Base-by-base conservation (phyloP, 73 alveolate species). In the Paramecium octaurelia region DNA sequence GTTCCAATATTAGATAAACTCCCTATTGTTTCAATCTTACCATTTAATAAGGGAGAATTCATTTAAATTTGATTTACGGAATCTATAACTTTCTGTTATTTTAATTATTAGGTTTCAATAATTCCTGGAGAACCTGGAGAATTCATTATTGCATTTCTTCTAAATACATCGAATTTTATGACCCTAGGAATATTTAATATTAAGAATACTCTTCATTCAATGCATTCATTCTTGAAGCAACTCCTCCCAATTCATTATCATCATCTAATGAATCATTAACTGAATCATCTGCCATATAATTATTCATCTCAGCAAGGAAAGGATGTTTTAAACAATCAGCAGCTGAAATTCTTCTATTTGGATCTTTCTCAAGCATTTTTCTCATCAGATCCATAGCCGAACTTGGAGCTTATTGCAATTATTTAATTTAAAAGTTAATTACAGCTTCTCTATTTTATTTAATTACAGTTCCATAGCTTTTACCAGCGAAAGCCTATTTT, bases 351-450 rank as follows among this genome's bases (percentile, higher is more conserved):
- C 88, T 75, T 75, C 40, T 75, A 35, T 11, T 75, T n/a, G 88
- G 88, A 20, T 75, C 88, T 36, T 75, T 75, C n/a, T 75, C 88
- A n/a, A 75, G 60, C 88, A 75, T 75, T 75, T 2, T 29, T n/a
- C n/a, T 34, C 18, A 75, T 10, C 21, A 75, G n/a, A 35, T 75
- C 88, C 36, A 75, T n/a, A 3, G 88, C 88, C n/a, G 16, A 16
- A 29, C 34, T 11, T 11, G 88, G 88, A 1, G 10, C 58, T 75
- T 35, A 14, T 38, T 34, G 21, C 18, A 75, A 42, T 75, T 75
- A 36, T 75, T 75, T 75, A 11, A 75, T 38, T 11, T 10, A 10
- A 42, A 75, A 75, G 18, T 75, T 40, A 9, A 75, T 36, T 75
- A 36, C 11, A 29, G 88, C 88, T 42, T 75, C 88, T 75, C 88